Evolutionary conservation across 2,329 filamentous ascomycete species (phyloP), one percentile per base, ranked within the genome.

Genomic region (Fusarium cicatricum): DNA sequence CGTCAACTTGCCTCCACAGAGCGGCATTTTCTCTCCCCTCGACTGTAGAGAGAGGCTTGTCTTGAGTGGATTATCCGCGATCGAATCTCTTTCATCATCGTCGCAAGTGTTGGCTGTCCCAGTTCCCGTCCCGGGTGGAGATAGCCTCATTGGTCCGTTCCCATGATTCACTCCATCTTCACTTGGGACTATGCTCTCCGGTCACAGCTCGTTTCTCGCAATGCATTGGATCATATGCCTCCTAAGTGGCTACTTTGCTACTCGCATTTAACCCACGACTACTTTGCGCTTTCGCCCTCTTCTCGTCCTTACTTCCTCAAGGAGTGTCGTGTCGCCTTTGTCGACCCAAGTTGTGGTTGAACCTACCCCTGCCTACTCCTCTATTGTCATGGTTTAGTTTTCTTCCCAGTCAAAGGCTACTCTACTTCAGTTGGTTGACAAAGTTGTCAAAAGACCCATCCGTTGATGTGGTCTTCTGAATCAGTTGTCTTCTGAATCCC

Each of bases 361-460:
- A 15, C 23, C 19, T 29, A 19, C 11, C 21, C 31, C 21, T 19
- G 16, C 11, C 8, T 19, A 29, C 34, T 17, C 40, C 17, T 31
- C 16, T 11, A 29, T 23, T 28, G 14, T 43, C 11, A 17, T 15
- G 17, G 9, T 10, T 8, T n/a, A 31, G 7, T 14, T 36, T 14
- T 16, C 41, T 38, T 37, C 23, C 11, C 21, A 10, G n/a, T 17
- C 11, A 5, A 11, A 37, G 3, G 15, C 8, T 10, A 32, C 16
- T 19, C 26, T 49, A 29, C 15, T 14, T 40, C 32, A 23, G 21
- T 47, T 48, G 19, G 43, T 17, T 16, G 44, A 19, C 52, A 45
- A 41, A 49, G 40, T 40, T 46, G 44, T 34, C 44, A 14, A 21
- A 29, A 33, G 36, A 41, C 47, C 31, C 36, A 42, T 46, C 14